Evolutionary conservation across 2,329 filamentous ascomycete species (phyloP), one percentile per base, ranked within the genome.

Genomic region (Sphaerulina vaccinii): DNA sequence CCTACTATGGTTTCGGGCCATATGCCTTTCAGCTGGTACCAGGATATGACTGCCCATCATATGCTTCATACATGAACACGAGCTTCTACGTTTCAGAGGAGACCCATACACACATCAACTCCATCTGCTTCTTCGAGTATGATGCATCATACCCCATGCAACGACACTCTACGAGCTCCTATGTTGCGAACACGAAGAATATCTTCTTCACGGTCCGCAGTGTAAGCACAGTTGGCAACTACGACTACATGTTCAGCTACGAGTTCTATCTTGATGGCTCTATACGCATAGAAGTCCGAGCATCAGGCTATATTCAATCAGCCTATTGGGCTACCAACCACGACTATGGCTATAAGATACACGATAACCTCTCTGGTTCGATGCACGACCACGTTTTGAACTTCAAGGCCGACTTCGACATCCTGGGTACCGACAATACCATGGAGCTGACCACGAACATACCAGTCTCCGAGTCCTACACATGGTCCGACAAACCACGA

Each of bases 351-450:
- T 80, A 70, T 59, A 65, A 72, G 24, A 77, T 81, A 41, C 74
- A 78, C 54, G 74, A 79, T 48, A 64, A 67, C 21, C 65, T 79
- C 1, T 72, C 70, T 1, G 76, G 77, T 5, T 73, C 70, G 22
- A 79, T 80, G 71, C 79, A 82, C 62, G 77, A 80, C 62, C 79
- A 82, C 57, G 76, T 81, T 1, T 60, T 81, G 32, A 80, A 77
- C 57, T 81, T 75, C 69, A 81, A 81, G 60, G 73, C 72, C 38
- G 79, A 81, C 62, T 69, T 81, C 19, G 78, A 81, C 57, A 72
- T 81, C 24, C 65, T 73, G 6, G 78, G 76, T 13, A 72, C 68
- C 1, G 65, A 68, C 32, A 81, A 79, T 63, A 75, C 71, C 1
- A 49, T 64, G 43, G 50, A 62, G 3, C 62, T 79, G 9, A 62